Evolutionary conservation across 2,329 filamentous ascomycete species (phyloP), one percentile per base, ranked within the genome.

Genomic region (Colletotrichum limetticola): DNA sequence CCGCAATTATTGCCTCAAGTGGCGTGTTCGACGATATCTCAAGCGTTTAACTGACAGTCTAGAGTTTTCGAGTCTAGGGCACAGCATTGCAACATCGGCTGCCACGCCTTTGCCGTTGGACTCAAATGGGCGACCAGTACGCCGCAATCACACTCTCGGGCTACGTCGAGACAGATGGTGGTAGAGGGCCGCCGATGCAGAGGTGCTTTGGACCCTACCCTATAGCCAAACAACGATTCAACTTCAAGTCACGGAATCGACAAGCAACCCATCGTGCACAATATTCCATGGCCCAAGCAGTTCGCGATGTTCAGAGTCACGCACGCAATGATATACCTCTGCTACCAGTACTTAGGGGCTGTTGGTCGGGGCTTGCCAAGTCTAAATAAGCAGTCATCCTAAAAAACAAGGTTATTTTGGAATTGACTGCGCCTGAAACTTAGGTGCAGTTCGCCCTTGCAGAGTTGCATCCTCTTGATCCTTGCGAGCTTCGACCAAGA

Each of bases 401-500:
- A n/a, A 32, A 58, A 72, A 64, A 64, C 66, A 70, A 70, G 66
- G 70, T 65, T 64, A 65, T 60, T 65, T 64, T 70, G 22, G 16
- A n/a, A 28, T 8, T 8, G 37, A 42, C 14, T 62, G 24, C 52
- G 19, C 32, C 58, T 72, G 65, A 70, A 70, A 72, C 66, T 24
- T 35, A 56, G 59, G 26, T 72, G 59, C 30, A 56, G 66, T 60
- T 52, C 22, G 26, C 26, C 60, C 30, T 60, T 49, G 37, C 53
- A 65, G 22, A 24, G 55, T 56, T 26, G 26, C 66, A 53, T 59
- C 56, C 11, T 30, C 16, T 32, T 30, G n/a, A 69, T 60, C 55
- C 66, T 60, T 35, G 46, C 42, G 26, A 49, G 28, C 22, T 26
- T 35, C 12, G 24, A 22, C 30, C 55, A 19, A 42, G 37, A 14